Evolutionary conservation across 306 rosid species (phyloP).

Genomic region (Pyrus bretschneideri): DNA sequence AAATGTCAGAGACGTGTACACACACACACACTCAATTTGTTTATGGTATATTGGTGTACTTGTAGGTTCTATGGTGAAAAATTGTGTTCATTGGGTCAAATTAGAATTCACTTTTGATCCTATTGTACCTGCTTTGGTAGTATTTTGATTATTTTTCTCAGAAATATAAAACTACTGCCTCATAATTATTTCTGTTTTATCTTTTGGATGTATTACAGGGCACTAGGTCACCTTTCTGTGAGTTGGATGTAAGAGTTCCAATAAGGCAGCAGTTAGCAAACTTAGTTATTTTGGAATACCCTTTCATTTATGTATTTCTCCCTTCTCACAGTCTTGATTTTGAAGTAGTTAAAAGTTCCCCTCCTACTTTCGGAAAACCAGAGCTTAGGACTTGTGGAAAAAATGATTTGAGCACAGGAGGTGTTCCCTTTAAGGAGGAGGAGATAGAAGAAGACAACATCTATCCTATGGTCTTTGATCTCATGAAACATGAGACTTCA

Average conservation of each 20-base stretch:
- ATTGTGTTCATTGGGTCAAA: neutral
- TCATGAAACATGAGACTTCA: constrained; percentile 38
- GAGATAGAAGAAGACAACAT: constrained; percentile 36
- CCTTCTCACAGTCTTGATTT: constrained; percentile 58
- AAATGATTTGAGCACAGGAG: constrained; percentile 29
- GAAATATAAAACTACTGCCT: neutral
- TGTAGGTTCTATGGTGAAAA: neutral
- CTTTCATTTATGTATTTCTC: constrained; percentile 60
- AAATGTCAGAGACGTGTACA: too few relatives aligned
- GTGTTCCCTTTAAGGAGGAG: constrained; percentile 65
- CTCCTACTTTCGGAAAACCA: constrained; percentile 24
- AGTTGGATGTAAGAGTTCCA: constrained; percentile 58
- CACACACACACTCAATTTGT: too few relatives aligned
- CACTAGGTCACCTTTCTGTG: constrained; percentile 53
- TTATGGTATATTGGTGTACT: too few relatives aligned
- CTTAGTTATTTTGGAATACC: constrained; percentile 68
- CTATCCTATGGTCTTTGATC: constrained; percentile 47
- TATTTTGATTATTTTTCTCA: neutral
- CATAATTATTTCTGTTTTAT: neutral
- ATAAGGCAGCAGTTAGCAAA: constrained; percentile 62
- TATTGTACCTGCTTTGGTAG: neutral
- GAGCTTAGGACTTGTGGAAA: constrained; percentile 23
- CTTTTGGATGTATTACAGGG: constrained; percentile 44
- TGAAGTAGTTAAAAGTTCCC: constrained; percentile 45
- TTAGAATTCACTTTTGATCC: neutral